Conservation (phyloP, 1,139 yeast genomes). For the Kluyveromyces sp. region DNA sequence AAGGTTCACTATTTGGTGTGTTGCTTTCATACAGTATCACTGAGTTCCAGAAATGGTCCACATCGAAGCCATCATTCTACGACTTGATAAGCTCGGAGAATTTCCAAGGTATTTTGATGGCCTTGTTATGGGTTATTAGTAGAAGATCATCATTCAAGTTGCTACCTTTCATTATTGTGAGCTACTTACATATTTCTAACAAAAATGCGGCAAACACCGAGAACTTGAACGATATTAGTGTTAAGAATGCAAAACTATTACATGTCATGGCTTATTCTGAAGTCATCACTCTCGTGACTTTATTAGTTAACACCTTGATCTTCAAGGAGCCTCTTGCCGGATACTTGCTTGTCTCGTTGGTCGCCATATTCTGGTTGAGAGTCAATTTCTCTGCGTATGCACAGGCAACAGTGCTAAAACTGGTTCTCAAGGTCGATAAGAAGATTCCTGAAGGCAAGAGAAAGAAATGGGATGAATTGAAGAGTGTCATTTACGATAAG, state of each 20-base stretch:
- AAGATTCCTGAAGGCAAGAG: constrained; percentile 29
- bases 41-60: constrained; percentile 51
- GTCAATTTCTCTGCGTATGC: constrained; percentile 37
- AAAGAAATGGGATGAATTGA: constrained; percentile 28
- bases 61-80: constrained; percentile 45
- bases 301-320: constrained; percentile 50
- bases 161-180: constrained; percentile 49
- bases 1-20: constrained; percentile 51
- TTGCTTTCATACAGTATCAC: constrained; percentile 47
- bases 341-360: constrained; percentile 50
- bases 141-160: constrained; percentile 61
- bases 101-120: constrained; percentile 54
- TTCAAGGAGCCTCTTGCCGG: constrained; percentile 63
- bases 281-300: constrained; percentile 43
- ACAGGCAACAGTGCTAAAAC: constrained; percentile 28
- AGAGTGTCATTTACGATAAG: constrained; percentile 24
- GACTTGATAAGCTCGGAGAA: constrained; percentile 60
- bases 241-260: constrained; percentile 31
- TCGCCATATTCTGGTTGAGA: constrained; percentile 63
- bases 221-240: constrained; percentile 18
- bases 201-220: constrained; percentile 37
- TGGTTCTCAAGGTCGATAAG: constrained; percentile 25
- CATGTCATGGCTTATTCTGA: constrained; percentile 56
- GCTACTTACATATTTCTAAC: constrained; percentile 45
- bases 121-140: constrained; percentile 52